Percentiles rank a stretch among this genome's conserved stretches.
phyloP scores from a whole-genome alignment of 1,284 basidiomycete species.

The Vanrija sp. region DNA sequence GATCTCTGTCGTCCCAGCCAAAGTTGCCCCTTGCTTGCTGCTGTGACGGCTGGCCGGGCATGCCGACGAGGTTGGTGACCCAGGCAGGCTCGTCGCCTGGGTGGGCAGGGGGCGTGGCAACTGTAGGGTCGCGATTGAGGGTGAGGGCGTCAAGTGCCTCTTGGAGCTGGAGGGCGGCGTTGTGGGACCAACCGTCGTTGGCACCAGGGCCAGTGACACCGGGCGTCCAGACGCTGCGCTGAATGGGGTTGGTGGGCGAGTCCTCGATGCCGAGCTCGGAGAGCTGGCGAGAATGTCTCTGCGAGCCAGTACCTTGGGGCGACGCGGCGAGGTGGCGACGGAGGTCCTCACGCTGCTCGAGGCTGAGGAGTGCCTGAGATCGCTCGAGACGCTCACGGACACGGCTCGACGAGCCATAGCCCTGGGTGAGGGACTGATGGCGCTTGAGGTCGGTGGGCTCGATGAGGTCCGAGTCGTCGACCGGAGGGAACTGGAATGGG shows the following conservation, averaged over 20 bases:
- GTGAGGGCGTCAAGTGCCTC: constrained; percentile 40
- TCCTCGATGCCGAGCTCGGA: constrained; percentile 22
- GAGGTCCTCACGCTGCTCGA: constrained; percentile 39
- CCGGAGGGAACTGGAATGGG: constrained; percentile 24
- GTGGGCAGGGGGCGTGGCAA: constrained; percentile 5
- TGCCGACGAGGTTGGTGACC: constrained; percentile 44
- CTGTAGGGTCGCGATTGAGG: constrained; percentile 15
- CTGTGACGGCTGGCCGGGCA: constrained; percentile 27
- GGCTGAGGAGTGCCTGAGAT: constrained; percentile 36
- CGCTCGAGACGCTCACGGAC: constrained; percentile 40
- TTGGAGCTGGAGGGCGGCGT: constrained; percentile 23
- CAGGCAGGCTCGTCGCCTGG: constrained; percentile 39
- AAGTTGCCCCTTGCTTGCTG: constrained; percentile 10
- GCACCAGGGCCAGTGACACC: constrained; percentile 8
- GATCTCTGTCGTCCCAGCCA: constrained; percentile 16
- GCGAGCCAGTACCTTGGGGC: constrained; percentile 5
- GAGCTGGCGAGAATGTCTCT: constrained; percentile 14
- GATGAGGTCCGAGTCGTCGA: constrained; percentile 9
- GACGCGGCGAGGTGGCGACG: constrained; percentile 19
- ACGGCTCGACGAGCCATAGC: constrained; percentile 35
- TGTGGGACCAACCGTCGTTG: constrained; percentile 37
- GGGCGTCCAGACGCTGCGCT: constrained; percentile 39
- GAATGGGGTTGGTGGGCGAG: constrained; percentile 39
- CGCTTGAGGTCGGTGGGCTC: constrained; percentile 36
- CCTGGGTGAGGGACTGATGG: constrained; percentile 45